Evolutionary conservation across 352 stramenopile species (phyloP), one percentile per base, ranked within the genome.

Genomic region (Saprolegnia diclina): DNA sequence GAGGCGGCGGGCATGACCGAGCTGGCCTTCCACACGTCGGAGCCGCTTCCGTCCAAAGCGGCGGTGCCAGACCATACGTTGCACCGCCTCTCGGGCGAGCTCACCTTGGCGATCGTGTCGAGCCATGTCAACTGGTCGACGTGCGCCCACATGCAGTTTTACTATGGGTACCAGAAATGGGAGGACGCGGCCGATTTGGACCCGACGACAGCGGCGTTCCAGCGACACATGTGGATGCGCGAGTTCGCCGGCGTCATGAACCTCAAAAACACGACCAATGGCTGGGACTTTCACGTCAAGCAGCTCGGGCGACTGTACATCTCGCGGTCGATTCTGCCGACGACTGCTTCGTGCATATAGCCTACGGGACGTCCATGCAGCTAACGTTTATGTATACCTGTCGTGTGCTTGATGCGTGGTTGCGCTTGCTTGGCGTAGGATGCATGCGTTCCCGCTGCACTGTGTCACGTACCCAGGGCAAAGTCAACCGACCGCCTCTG

Each of bases 111-210:
- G 1, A 53, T 65, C n/a, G 18, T 65, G 19, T 0, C n/a, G 18
- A n/a, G 14, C 0, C 57, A 65, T 5, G 22, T 29, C 9, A 65
- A 0, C 19, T 65, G 57, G 57, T 6, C 11, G 0, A 24, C 19
- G n/a, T 65, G 57, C 56, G 57, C 37, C 18, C 11, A 19, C 16
- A 10, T 21, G 19, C 7, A 53, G 22, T 65, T 5, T 22, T 65
- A 54, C 45, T 65, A 56, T 65, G 57, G 37, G 18, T 65, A 65
- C 45, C 57, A 65, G 21, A 48, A 65, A 14, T 65, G 57, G 57
- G 9, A 13, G 9, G 19, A 55, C 21, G 19, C 29, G 1, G 9
- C 37, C 0, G 37, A 65, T n/a, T 0, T 65, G 3, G n/a, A 26
- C 11, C 37, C 21, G 3, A 10, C 57, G 7, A 29, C 45, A 6